These are phyloP conservation scores for Trebouxia sp. DNA, from an alignment of 139 green algal genomes.

Conservation along the genomic window DNA sequence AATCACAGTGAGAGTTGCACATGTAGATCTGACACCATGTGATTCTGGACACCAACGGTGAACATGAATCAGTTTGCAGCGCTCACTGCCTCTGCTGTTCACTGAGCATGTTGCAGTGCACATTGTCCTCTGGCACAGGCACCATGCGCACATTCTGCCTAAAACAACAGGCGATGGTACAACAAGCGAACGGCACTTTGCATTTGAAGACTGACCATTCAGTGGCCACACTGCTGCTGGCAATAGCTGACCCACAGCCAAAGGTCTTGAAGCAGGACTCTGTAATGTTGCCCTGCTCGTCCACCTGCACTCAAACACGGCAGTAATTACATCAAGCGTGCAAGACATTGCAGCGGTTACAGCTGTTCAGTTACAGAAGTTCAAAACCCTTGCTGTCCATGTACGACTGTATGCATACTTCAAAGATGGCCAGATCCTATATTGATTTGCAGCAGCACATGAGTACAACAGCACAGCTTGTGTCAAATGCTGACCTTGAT, in stretches of 20 bases:
- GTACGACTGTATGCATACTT: too few relatives aligned
- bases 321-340: too few relatives aligned
- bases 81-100: too few relatives aligned
- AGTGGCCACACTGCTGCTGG: conserved; percentile 91
- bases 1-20: not conserved
- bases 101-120: too few relatives aligned
- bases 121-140: not conserved
- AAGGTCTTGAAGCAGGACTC: conserved; percentile 99
- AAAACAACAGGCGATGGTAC: not conserved
- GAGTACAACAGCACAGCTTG: too few relatives aligned
- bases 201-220: conserved; percentile 72
- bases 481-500: conserved; percentile 82
- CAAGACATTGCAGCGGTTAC: too few relatives aligned
- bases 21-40: too few relatives aligned
- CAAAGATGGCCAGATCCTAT: too few relatives aligned
- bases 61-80: not conserved
- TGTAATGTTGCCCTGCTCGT: conserved; percentile 91
- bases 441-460: too few relatives aligned
- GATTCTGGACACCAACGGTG: too few relatives aligned
- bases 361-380: not conserved
- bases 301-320: conserved; percentile 45
- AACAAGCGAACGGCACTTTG: too few relatives aligned
- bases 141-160: not conserved
- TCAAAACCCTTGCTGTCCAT: too few relatives aligned
- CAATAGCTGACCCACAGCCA: conserved; percentile 97